Conservation (phyloP, 129 eudicot species). For the Saposhnikovia divaricata region DNA sequence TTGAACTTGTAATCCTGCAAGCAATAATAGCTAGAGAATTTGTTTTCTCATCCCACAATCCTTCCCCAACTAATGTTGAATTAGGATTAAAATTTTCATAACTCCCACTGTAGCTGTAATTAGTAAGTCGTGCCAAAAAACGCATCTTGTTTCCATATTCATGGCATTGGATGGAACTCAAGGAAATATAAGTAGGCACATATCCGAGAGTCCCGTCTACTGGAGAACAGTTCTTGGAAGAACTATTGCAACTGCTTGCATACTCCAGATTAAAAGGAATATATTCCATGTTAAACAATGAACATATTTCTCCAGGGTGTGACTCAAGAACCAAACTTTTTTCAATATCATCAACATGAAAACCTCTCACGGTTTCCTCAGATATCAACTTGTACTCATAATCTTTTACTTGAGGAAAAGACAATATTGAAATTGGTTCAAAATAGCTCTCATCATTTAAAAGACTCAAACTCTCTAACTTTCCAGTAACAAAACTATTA, state of each 20-base stretch:
- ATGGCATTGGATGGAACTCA: slow-evolving; percentile 48
- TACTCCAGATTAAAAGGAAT: slow-evolving; percentile 35
- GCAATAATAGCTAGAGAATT: slow-evolving; percentile 37
- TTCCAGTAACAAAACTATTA: slow-evolving; percentile 52
- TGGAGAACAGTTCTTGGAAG: slow-evolving; percentile 25
- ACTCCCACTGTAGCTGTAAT: slow-evolving; percentile 16
- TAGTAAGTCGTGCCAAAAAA: slow-evolving; percentile 29
- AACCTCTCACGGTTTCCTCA: slow-evolving; percentile 18
- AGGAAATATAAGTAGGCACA: slow-evolving; percentile 29
- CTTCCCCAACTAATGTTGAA: slow-evolving; percentile 57
- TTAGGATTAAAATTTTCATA: slow-evolving; percentile 23
- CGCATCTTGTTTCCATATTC: slow-evolving; percentile 25
- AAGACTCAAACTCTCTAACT: slow-evolving; percentile 44
- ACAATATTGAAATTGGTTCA: slow-evolving; percentile 44
- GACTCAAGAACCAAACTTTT: slow-evolving; percentile 20
- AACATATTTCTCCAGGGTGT: slow-evolving; percentile 27
- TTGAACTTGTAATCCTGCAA: slow-evolving; percentile 41
- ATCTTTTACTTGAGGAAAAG: slow-evolving; percentile 29
- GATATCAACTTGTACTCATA: slow-evolving; percentile 39
- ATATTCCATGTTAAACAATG: slow-evolving; percentile 10
- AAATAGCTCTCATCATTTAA: slow-evolving; percentile 32
- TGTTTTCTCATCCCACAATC: slow-evolving; percentile 52
- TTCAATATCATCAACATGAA: slow-evolving; percentile 8
- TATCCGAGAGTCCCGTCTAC: slow-evolving; percentile 18
- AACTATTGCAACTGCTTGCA: slow-evolving; percentile 15